A percentile compares a stretch with the other conserved stretches of the same genome.
phyloP scores from a whole-genome alignment of 352 stramenopile species.

The Phytopythium oedochilum region DNA sequence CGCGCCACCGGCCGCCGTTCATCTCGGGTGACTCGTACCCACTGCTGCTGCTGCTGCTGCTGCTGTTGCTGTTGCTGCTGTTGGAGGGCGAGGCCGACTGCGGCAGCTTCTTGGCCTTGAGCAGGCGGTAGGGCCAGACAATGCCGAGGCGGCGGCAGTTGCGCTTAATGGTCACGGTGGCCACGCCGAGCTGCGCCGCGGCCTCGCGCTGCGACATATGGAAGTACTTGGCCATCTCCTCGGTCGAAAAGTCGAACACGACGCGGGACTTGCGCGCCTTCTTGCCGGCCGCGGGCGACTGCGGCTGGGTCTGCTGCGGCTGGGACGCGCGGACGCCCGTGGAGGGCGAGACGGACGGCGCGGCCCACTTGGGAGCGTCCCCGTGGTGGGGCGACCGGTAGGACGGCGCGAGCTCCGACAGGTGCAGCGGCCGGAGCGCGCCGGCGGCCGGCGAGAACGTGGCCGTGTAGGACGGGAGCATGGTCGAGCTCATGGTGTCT shows the following conservation, averaged over 20 bases:
- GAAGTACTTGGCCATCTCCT: conserved; percentile 52
- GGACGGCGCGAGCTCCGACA: not conserved
- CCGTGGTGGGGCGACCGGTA: not conserved
- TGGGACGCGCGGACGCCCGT: not conserved
- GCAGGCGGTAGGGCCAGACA: conserved; percentile 50
- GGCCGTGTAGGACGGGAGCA: conserved; percentile 5
- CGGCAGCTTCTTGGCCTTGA: conserved; percentile 46
- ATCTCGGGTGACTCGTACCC: not conserved
- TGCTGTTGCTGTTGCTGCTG: too few relatives aligned
- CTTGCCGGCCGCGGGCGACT: conserved; percentile 5
- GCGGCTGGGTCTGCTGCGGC: not conserved
- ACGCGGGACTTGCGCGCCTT: conserved; percentile 41
- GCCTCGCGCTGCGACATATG: conserved; percentile 53
- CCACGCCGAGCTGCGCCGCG: conserved; percentile 45
- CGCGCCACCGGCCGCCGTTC: conserved; percentile 13
- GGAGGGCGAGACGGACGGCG: not conserved
- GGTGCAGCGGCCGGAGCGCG: conserved; percentile 1
- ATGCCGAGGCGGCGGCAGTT: conserved; percentile 56
- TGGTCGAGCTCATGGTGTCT: conserved; percentile 2
- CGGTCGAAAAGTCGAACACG: conserved; percentile 49
- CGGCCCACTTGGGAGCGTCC: not conserved
- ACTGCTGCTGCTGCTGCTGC: not conserved
- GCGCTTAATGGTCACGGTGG: conserved; percentile 55
- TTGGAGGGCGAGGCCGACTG: conserved; percentile 2
- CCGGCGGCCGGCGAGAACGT: not conserved